Conservation (phyloP, 2,329 filamentous ascomycete species). For the Fonsecaea pedrosoi region DNA sequence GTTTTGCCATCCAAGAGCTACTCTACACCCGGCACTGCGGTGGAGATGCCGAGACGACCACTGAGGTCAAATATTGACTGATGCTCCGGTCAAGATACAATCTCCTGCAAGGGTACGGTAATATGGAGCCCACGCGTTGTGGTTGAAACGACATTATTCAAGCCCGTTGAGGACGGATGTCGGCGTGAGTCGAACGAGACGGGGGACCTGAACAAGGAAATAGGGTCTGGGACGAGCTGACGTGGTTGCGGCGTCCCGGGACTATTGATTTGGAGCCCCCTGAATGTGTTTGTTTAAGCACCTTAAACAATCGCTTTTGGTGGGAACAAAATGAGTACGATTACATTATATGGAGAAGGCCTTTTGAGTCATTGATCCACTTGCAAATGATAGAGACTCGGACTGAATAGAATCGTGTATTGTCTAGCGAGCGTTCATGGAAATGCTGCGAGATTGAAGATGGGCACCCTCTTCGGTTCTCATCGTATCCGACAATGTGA, state of each 20-base stretch:
- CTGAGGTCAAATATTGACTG: not conserved
- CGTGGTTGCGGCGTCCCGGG: constrained; percentile 12
- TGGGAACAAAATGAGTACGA: not conserved
- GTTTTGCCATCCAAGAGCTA: not conserved
- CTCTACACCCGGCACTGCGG: not conserved
- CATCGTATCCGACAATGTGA: not conserved
- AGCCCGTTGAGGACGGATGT: not conserved
- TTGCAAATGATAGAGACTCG: constrained; percentile 6
- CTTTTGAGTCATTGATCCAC: not conserved
- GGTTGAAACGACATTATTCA: not conserved
- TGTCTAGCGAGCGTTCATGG: not conserved
- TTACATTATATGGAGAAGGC: not conserved
- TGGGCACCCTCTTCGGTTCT: not conserved
- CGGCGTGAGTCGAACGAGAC: not conserved
- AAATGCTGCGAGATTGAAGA: not conserved
- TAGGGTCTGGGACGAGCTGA: constrained; percentile 6
- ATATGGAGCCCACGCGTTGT: not conserved
- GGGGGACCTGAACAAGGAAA: not conserved
- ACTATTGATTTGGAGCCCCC: constrained; percentile 18
- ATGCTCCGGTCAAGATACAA: not conserved
- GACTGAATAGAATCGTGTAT: constrained; percentile 15
- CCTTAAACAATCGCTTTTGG: not conserved
- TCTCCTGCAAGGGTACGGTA: not conserved
- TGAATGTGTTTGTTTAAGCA: not conserved
- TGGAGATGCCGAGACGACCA: not conserved